Percentiles rank a stretch among this genome's conserved stretches.
These are phyloP conservation scores for Neodidymelliopsis sp. DNA, from an alignment of 2,329 filamentous ascomycete species.

Conservation along the genomic window DNA sequence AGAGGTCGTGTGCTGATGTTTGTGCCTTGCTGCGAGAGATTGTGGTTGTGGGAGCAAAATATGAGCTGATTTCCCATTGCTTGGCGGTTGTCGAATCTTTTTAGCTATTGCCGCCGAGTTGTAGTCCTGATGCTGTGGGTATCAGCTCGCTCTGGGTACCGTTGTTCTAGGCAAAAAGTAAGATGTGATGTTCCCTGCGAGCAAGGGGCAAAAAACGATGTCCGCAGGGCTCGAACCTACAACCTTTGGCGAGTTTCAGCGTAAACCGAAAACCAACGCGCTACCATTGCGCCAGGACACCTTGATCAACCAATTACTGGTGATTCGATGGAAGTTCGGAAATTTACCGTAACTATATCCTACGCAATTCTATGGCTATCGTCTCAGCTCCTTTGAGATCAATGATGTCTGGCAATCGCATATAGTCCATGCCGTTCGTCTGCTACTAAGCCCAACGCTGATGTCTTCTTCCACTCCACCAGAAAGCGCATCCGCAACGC, in stretches of 20 bases:
- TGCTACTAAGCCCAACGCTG: no score
- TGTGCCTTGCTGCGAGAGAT: neutral
- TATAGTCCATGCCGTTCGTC: no score
- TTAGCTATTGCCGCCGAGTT: no score
- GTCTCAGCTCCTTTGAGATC: neutral
- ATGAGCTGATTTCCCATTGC: no score
- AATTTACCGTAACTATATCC: neutral
- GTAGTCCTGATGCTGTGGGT: no score
- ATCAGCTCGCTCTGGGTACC: no score
- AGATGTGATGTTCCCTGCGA: neutral
- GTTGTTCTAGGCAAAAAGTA: no score
- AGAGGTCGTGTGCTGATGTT: slow-evolving; percentile 5
- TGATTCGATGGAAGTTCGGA: neutral
- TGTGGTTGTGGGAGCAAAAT: no score
- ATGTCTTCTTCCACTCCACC: no score
- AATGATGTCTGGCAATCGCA: neutral
- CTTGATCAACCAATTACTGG: neutral
- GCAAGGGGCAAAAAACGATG: slow-evolving; percentile 10
- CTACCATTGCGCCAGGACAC: slow-evolving; percentile 38
- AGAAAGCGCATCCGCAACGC: no score
- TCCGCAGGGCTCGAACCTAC: slow-evolving; percentile 25
- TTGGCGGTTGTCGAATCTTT: no score
- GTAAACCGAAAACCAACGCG: slow-evolving; percentile 35
- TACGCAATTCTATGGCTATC: neutral
- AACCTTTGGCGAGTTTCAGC: slow-evolving; percentile 32